Percentiles rank a stretch among this genome's conserved stretches.
Conservation (phyloP, 768 basidiomycete genomes). For the Chiua virens region DNA sequence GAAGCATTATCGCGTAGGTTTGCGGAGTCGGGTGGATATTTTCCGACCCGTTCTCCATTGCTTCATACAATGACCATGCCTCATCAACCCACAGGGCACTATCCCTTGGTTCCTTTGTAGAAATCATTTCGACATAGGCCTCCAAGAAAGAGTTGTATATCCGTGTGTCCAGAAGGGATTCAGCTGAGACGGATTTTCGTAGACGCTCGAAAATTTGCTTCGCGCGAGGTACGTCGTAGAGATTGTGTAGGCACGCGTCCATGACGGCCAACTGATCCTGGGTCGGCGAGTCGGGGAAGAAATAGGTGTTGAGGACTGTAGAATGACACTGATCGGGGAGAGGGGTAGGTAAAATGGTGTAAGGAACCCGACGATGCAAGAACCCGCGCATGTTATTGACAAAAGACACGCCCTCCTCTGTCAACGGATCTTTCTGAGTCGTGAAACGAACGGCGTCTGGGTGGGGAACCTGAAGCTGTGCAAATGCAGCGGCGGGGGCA, state of each 20-base stretch:
- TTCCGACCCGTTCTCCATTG: slow-evolving; percentile 52
- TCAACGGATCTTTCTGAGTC: slow-evolving; percentile 23
- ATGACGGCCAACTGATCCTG: slow-evolving; percentile 76
- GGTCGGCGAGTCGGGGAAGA: slow-evolving; percentile 64
- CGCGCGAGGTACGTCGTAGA: slow-evolving; percentile 77
- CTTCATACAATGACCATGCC: slow-evolving; percentile 58
- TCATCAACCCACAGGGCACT: slow-evolving; percentile 60
- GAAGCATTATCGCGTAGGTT: slow-evolving; percentile 72
- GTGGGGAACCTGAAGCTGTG: slow-evolving; percentile 35
- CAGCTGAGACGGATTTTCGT: slow-evolving; percentile 41
- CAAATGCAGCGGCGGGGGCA: slow-evolving; percentile 53
- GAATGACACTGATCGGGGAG: slow-evolving; percentile 47
- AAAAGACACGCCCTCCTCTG: slow-evolving; percentile 10
- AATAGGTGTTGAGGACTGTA: slow-evolving; percentile 44
- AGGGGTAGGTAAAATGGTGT: slow-evolving; percentile 67
- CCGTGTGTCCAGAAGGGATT: slow-evolving; percentile 46
- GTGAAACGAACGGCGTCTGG: slow-evolving; percentile 40
- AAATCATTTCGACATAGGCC: slow-evolving; percentile 62
- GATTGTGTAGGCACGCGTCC: slow-evolving; percentile 76
- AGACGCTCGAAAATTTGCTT: slow-evolving; percentile 69
- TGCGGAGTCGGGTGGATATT: slow-evolving; percentile 49
- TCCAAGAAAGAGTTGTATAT: slow-evolving; percentile 67
- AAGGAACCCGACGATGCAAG: slow-evolving; percentile 44
- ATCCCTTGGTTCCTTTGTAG: slow-evolving; percentile 42
- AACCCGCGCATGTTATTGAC: slow-evolving; percentile 49